These are phyloP conservation scores for Trypanosoma caninum DNA, from an alignment of 208 protist genomes.

Conservation along the genomic window DNA sequence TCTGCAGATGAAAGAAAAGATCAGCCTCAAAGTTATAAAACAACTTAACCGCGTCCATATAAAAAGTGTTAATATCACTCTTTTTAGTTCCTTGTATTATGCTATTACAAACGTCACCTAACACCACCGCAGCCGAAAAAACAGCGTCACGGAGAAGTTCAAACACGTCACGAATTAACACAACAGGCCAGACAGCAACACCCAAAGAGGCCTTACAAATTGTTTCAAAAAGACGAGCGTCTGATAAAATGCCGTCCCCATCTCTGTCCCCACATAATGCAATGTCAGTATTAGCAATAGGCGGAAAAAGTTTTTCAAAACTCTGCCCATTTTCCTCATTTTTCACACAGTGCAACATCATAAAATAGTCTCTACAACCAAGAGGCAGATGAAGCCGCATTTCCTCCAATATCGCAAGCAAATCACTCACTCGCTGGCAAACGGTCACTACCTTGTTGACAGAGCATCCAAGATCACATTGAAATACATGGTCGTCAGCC, in stretches of 20 bases:
- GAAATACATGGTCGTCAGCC: background rate
- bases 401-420: slow-evolving; percentile 12
- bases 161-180: slow-evolving; percentile 35
- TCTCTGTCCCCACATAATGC: too few species aligned
- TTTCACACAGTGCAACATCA: slow-evolving; percentile 4
- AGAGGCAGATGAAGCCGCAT: slow-evolving; percentile 24
- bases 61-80: slow-evolving; percentile 12
- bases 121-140: background rate
- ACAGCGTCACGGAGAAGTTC: slow-evolving; percentile 36
- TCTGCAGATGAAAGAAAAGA: slow-evolving; percentile 22
- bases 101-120: background rate
- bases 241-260: too few species aligned
- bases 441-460: slow-evolving; percentile 7
- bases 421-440: slow-evolving; percentile 11
- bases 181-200: slow-evolving; percentile 29
- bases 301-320: slow-evolving; percentile 1
- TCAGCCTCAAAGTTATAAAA: slow-evolving; percentile 25
- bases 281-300: background rate
- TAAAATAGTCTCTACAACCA: slow-evolving; percentile 21
- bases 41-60: slow-evolving; percentile 16
- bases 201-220: background rate
- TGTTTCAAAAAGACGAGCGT: too few species aligned
- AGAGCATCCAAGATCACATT: background rate
- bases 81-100: slow-evolving; percentile 20
- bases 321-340: background rate